Conservation (phyloP, 257 asterid genomes). For the Solanum dulcamara region DNA sequence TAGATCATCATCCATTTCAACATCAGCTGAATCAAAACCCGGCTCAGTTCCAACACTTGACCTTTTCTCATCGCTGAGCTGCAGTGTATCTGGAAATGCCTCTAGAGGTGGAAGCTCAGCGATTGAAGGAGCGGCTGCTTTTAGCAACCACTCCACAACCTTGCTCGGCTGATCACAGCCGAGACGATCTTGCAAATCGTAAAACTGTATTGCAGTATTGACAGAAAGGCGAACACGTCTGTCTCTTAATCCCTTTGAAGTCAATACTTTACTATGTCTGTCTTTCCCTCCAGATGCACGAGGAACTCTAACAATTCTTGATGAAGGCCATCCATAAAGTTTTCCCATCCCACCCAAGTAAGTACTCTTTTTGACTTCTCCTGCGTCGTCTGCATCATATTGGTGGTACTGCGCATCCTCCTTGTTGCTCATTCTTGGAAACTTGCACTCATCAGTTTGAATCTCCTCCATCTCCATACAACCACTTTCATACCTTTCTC, state of each 20-base stretch:
- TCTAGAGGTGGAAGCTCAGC: conserved; percentile 56
- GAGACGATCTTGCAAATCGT: conserved; percentile 75
- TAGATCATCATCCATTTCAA: conserved; percentile 37
- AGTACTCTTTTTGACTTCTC: conserved; percentile 15
- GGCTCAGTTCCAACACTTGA: conserved; percentile 40
- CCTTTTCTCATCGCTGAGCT: conserved; percentile 54
- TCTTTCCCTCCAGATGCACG: conserved; percentile 77
- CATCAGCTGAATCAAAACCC: conserved; percentile 41
- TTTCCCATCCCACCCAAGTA: conserved; percentile 18
- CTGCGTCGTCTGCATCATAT: conserved; percentile 33
- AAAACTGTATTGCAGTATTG: conserved; percentile 76
- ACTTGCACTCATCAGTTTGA: conserved; percentile 27
- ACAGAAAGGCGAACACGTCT: conserved; percentile 77
- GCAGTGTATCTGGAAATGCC: conserved; percentile 49
- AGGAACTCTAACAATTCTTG: conserved; percentile 68
- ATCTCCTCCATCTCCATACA: conserved; percentile 44
- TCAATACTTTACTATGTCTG: conserved; percentile 78
- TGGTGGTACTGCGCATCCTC: conserved; percentile 34
- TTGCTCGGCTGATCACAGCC: conserved; percentile 88
- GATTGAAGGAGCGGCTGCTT: conserved; percentile 59
- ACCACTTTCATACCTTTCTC: conserved; percentile 40
- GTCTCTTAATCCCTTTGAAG: conserved; percentile 73
- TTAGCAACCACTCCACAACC: conserved; percentile 90
- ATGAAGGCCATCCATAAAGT: conserved; percentile 49
- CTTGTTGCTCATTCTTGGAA: conserved; percentile 25